Base-by-base conservation (phyloP, 345 rosid species). In the Pugionium dolabratum region DNA sequence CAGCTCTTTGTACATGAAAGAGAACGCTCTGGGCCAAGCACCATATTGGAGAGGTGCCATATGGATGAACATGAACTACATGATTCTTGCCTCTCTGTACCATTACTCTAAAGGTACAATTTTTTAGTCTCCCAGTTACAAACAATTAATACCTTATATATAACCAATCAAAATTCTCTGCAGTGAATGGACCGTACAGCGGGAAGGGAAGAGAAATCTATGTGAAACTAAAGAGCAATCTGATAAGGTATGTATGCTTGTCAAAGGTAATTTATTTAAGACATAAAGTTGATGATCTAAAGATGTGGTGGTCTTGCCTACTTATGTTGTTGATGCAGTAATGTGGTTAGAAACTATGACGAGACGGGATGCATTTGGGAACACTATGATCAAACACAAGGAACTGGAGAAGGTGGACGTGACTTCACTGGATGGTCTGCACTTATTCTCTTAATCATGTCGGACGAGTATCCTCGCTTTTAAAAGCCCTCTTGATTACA, bases 41-140 rank as follows among this genome's bases (percentile, higher is more conserved):
- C 97, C 97, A 4, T 94, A 94, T 58, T 94, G 99, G 99, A 86
- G 97, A 78, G 96, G 97, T 55, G 89, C 96, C 8, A 80, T 88
- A 69, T 90, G 97, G 96, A 84, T 88, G 86, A 94, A 94, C 82
- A 73, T 94, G 84, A 94, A 90, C 72, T 94, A 88, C 80, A 66
- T 86, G 89, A 84, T 88, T 66, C 90, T 94, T 59, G 84, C 96
- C 54, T 83, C 99, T 6, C 86, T 94, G 35, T 70, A 86, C 69
- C 85, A 94, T 76, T 90, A 90, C 44, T 40, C 42, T 39, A 39
- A 3, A 39, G 42, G 42, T 39, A 39, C 42, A 39, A 3, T 39
- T 39, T 7, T 39, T 5, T 4, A 7, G 7, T 7, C 42, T 4
- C 18, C 18, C 18, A 18, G 18, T 18, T 18, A 18, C 18, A 18